phyloP scores from a whole-genome alignment of 1,284 basidiomycete genomes.

The Ceratobasidium sp. region DNA sequence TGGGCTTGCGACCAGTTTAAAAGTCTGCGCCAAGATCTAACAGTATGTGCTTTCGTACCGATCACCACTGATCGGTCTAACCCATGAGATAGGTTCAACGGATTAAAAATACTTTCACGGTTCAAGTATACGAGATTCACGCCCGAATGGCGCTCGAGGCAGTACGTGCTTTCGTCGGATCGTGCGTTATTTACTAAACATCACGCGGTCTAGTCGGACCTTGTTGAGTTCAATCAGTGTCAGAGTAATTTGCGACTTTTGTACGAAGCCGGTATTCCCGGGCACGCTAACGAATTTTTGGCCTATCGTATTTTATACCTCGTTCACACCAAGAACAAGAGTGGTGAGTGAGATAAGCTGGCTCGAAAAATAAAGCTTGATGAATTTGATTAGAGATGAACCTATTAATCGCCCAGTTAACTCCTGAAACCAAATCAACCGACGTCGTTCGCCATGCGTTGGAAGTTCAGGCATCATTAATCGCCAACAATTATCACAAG shows the following conservation, averaged over 20 bases:
- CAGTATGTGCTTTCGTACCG: conserved; percentile 63
- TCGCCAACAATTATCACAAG: conserved; percentile 92
- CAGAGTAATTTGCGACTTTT: conserved; percentile 89
- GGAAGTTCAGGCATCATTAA: conserved; percentile 83
- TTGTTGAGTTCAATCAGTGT: conserved; percentile 99
- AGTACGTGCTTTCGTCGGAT: conserved; percentile 53
- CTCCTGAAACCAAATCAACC: conserved; percentile 82
- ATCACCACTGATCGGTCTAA: conserved; percentile 40
- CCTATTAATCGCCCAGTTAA: conserved; percentile 94
- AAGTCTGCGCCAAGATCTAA: conserved; percentile 95
- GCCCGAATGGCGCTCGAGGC: conserved; percentile 95
- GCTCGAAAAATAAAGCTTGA: conserved; percentile 40
- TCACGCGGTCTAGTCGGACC: conserved; percentile 71
- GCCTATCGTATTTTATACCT: conserved; percentile 98
- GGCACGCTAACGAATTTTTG: conserved; percentile 92
- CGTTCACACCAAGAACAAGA: conserved; percentile 90
- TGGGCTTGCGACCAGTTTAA: conserved; percentile 99
- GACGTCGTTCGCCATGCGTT: conserved; percentile 87
- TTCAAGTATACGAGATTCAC: conserved; percentile 97
- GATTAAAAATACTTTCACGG: conserved; percentile 98
- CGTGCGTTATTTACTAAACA: conserved; percentile 33
- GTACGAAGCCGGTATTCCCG: conserved; percentile 91
- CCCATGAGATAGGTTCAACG: conserved; percentile 84
- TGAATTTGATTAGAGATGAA: conserved; percentile 76
- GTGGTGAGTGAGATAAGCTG: conserved; percentile 63